Base-by-base conservation (phyloP, 1,284 basidiomycete species). In the Serendipita sp. region DNA sequence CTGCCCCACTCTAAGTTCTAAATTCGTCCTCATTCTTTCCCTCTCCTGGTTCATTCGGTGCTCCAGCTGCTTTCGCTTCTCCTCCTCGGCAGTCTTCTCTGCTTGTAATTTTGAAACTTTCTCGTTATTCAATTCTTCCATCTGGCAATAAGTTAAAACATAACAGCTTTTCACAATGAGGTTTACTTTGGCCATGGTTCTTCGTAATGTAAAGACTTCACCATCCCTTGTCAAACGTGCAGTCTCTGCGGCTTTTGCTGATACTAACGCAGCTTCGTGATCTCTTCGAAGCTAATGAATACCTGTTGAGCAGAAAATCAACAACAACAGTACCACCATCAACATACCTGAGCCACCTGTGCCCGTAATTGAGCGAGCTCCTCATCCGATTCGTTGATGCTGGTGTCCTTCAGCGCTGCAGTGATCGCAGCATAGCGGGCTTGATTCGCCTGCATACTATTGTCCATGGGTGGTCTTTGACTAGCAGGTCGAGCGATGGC, bases 11-110 rank as follows among this genome's bases (percentile, higher is more conserved):
- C 82, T 85, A 75, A 90, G 88, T 10, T 78, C 74, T 55, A 82
- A 79, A 65, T 87, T 81, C 0, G 87, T 87, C 68, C 79, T 83
- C 63, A 87, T 68, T 32, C 84, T 79, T 69, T 88, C 87, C 64
- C 84, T 76, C 68, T 88, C 85, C 65, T 79, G 80, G 65, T 82
- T 80, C 73, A 82, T 75, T 60, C 83, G 77, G 68, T 79, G 81
- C 66, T 83, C 80, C 53, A 82, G 69, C 62, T 80, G 74, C 2
- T 72, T 68, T 64, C 82, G 80, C 66, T 77, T 79, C 1, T 76
- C 74, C 66, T 85, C 82, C 1, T 78, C 77, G 62, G 79, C 79
- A 58, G 84, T 82, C 66, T 81, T 86, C 1, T 80, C 79, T 1
- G 77, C 71, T 68, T 79, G 83, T 42, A 88, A 71, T 65, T 78